Evolutionary conservation across 352 stramenopile species (phyloP).

Genomic region (Phytopythium ostracodes): DNA sequence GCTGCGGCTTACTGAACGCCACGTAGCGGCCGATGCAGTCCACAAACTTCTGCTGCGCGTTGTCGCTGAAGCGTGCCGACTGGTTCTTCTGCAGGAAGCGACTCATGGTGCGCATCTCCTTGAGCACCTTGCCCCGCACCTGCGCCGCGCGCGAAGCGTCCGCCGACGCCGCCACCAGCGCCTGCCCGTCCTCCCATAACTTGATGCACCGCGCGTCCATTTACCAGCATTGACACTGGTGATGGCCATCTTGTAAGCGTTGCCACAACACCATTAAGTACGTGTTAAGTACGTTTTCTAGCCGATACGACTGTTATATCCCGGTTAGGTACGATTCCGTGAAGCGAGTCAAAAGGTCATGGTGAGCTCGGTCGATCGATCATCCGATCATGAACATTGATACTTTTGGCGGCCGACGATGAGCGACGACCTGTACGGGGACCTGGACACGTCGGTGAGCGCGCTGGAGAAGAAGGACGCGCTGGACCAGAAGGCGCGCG

Average conservation of each 20-base stretch:
- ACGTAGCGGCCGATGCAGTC: slow-evolving; percentile 70
- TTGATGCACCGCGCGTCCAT: slow-evolving; percentile 74
- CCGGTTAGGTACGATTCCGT: no score
- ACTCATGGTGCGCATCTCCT: slow-evolving; percentile 71
- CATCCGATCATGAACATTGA: no score
- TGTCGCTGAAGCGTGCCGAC: slow-evolving; percentile 68
- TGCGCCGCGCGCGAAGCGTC: slow-evolving; percentile 21
- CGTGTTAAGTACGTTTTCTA: no score
- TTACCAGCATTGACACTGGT: no score
- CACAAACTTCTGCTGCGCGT: slow-evolving; percentile 75
- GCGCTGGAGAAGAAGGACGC: slow-evolving; percentile 65
- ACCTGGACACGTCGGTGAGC: slow-evolving; percentile 76
- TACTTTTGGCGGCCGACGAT: neutral
- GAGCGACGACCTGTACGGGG: slow-evolving; percentile 68
- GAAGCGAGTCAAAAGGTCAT: no score
- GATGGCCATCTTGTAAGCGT: no score
- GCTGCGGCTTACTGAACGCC: slow-evolving; percentile 45
- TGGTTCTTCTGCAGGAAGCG: slow-evolving; percentile 81
- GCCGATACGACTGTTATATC: no score
- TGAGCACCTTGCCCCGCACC: slow-evolving; percentile 49
- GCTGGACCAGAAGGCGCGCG: slow-evolving; percentile 43
- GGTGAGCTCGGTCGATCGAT: no score
- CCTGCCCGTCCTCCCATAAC: slow-evolving; percentile 72
- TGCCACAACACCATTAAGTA: no score
- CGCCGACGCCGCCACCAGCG: slow-evolving; percentile 28